phyloP scores from a whole-genome alignment of 2,329 filamentous ascomycete genomes.

The Zymoseptoria pseudotritici region DNA sequence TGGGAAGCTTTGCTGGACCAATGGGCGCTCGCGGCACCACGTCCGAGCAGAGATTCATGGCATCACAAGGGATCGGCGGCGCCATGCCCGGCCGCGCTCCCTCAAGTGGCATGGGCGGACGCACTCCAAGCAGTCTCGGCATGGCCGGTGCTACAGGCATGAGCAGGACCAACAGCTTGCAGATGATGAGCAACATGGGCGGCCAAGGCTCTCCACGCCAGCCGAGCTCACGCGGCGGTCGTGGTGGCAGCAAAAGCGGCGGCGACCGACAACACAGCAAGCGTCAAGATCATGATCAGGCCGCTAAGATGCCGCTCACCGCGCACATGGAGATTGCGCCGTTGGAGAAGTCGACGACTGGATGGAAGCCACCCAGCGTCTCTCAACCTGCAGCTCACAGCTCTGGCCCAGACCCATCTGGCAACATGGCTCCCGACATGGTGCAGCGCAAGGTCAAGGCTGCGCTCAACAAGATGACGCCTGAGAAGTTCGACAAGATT shows the following conservation, averaged over 20 bases:
- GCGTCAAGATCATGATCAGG: slow-evolving; percentile 58
- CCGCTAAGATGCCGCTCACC: slow-evolving; percentile 88
- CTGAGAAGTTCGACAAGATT: slow-evolving; percentile 96
- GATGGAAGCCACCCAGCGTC: slow-evolving; percentile 84
- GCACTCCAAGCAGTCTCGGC: slow-evolving; percentile 53
- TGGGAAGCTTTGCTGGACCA: slow-evolving; percentile 26
- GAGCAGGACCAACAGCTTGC: slow-evolving; percentile 55
- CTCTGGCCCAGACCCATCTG: slow-evolving; percentile 36
- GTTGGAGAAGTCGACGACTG: slow-evolving; percentile 61
- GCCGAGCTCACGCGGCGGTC: slow-evolving; percentile 41
- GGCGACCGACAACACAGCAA: slow-evolving; percentile 44
- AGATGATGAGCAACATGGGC: slow-evolving; percentile 50
- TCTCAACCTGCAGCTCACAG: slow-evolving; percentile 38
- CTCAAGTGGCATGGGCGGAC: slow-evolving; percentile 46
- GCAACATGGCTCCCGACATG: slow-evolving; percentile 76
- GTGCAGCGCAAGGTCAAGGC: slow-evolving; percentile 99
- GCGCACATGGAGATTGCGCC: slow-evolving; percentile 73
- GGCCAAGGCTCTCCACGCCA: slow-evolving; percentile 64
- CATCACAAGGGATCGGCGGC: slow-evolving; percentile 21
- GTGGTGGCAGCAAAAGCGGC: slow-evolving; percentile 58
- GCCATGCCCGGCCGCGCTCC: slow-evolving; percentile 24
- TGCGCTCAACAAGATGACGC: slow-evolving; percentile 98
- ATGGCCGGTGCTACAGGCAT: slow-evolving; percentile 39
- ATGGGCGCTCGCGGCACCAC: slow-evolving; percentile 55
- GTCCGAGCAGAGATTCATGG: slow-evolving; percentile 62